These are phyloP conservation scores for Fusarium tjaetaba DNA, from an alignment of 2,329 filamentous ascomycete species.

Conservation along the genomic window DNA sequence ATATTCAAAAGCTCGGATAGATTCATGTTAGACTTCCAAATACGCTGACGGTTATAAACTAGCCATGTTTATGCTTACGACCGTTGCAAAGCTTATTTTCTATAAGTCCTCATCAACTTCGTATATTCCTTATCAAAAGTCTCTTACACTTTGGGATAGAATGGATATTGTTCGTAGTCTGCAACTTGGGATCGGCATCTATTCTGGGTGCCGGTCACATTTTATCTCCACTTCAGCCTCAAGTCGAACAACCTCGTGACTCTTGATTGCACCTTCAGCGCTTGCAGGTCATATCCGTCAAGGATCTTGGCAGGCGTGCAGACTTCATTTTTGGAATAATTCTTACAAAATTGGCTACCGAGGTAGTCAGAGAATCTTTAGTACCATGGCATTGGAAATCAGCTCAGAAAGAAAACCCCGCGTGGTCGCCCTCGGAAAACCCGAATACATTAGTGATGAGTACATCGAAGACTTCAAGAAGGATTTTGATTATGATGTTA, in stretches of 20 bases:
- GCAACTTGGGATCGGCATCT: not conserved
- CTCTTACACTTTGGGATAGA: fast-evolving
- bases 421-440: constrained; percentile 54
- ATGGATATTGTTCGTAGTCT: not conserved
- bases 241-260: not conserved
- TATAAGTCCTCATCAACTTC: fast-evolving
- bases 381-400: not conserved
- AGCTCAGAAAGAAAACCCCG: constrained; percentile 46
- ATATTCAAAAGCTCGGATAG: fast-evolving
- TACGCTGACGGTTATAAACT: not conserved
- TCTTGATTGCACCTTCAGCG: fast-evolving
- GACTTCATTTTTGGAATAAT: fast-evolving
- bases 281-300: fast-evolving
- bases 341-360: not conserved
- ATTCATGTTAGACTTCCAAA: not conserved
- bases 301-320: fast-evolving
- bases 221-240: not conserved
- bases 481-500: constrained; percentile 52
- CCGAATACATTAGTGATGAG: constrained; percentile 51
- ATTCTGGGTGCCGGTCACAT: not conserved
- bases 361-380: fast-evolving
- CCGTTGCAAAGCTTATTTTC: not conserved
- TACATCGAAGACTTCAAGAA: constrained; percentile 53
- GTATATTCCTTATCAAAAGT: not conserved
- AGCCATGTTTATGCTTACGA: fast-evolving